These are phyloP conservation scores for Ciborinia camelliae DNA, from an alignment of 2,329 filamentous ascomycete genomes.

Conservation along the genomic window DNA sequence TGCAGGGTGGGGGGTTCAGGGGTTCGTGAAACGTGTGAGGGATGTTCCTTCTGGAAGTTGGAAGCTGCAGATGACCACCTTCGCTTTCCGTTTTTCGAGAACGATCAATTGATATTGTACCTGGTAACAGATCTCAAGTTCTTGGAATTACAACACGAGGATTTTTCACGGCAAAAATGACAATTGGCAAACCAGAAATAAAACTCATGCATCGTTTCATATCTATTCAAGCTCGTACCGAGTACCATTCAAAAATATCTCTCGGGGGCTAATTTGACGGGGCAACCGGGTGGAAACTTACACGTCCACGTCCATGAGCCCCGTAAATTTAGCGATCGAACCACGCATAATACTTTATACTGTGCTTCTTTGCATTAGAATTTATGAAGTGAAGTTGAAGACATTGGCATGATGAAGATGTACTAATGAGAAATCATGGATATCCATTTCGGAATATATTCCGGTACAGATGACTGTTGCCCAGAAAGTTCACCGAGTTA, in stretches of 20 bases:
- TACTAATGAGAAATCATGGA: not conserved
- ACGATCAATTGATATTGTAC: not conserved
- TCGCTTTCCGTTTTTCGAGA: not conserved
- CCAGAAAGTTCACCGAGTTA: not conserved
- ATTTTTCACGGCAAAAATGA: not conserved
- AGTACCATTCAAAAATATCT: not conserved
- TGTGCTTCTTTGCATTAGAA: not conserved
- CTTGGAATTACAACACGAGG: not conserved
- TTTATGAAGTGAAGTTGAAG: not conserved
- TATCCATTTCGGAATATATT: not conserved
- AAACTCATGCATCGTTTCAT: not conserved
- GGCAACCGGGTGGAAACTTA: not conserved
- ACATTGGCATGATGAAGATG: not conserved
- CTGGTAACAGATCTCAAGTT: not conserved
- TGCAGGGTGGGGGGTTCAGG: not conserved
- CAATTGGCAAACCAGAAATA: not conserved
- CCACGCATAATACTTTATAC: too few species aligned
- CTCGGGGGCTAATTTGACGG: not conserved
- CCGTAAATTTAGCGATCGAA: not conserved
- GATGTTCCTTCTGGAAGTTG: not conserved
- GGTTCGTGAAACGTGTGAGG: not conserved
- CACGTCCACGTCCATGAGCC: not conserved
- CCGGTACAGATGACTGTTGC: too few species aligned
- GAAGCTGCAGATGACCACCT: not conserved
- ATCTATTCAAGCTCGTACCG: not conserved